Conservation (phyloP, 78 protist genomes). For the slime mould (Dictyostelium discoideum) region DNA sequence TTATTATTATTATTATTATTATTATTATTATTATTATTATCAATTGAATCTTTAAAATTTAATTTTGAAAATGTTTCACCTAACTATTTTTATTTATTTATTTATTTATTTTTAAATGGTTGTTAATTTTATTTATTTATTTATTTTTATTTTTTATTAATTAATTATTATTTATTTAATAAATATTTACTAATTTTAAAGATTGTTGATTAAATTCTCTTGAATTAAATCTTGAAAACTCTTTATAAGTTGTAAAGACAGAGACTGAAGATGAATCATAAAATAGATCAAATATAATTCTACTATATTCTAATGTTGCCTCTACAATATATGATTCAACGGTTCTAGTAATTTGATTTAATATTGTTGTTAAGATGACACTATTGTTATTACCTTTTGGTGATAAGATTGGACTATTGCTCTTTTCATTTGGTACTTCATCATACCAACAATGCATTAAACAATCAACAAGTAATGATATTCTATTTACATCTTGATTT, state of each 20-base stretch:
- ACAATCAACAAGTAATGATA: slow-evolving; percentile 32
- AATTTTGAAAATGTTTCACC: neutral
- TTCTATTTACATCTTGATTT: neutral
- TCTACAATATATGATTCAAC: slow-evolving; percentile 29
- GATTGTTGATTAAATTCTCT: slow-evolving; percentile 32
- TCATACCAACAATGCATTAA: slow-evolving; percentile 37
- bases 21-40: neutral
- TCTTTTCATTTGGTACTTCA: neutral
- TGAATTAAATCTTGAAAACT: neutral
- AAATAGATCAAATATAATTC: slow-evolving; percentile 43
- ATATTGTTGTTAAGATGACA: neutral
- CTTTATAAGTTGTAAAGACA: slow-evolving; percentile 16
- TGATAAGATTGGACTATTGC: neutral
- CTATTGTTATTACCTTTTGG: neutral
- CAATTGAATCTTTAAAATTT: slow-evolving; percentile 6
- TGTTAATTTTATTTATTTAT: too few species aligned
- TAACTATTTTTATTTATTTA: neutral
- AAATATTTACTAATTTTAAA: slow-evolving; percentile 13
- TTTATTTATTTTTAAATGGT: too few species aligned
- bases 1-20: neutral
- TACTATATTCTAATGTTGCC: slow-evolving; percentile 44
- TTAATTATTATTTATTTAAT: neutral
- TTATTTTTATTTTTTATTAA: too few species aligned
- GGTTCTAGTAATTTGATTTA: neutral
- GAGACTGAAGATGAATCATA: slow-evolving; percentile 3